Evolutionary conservation across 441 rosid genomes (phyloP).

Genomic region (Populus hybrid): DNA sequence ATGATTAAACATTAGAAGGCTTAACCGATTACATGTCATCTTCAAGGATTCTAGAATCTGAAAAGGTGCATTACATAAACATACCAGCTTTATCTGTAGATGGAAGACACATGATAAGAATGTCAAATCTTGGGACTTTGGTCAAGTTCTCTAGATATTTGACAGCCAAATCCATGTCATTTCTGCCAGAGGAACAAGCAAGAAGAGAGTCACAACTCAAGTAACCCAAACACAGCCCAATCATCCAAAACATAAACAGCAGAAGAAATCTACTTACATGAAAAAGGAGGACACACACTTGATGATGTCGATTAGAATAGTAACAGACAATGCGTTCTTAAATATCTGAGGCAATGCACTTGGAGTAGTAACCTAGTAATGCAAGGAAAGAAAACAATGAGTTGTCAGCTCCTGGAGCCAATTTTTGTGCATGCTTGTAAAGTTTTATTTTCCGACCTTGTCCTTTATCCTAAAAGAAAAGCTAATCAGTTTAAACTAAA

Average conservation of each 20-base stretch:
- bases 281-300: slow-evolving; percentile 69
- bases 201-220: slow-evolving; percentile 8
- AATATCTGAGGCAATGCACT: slow-evolving; percentile 69
- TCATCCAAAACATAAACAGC: background rate
- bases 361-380: slow-evolving; percentile 62
- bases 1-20: background rate
- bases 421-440: background rate
- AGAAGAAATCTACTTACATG: slow-evolving; percentile 40
- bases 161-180: slow-evolving; percentile 67
- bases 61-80: slow-evolving; percentile 9
- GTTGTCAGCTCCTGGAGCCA: background rate
- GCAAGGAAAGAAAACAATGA: slow-evolving; percentile 11
- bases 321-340: slow-evolving; percentile 70
- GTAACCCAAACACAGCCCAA: background rate
- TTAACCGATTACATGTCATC: background rate
- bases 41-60: background rate
- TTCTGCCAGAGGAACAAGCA: slow-evolving; percentile 43
- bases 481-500: background rate
- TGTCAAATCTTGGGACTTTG: slow-evolving; percentile 83
- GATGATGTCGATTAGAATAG: slow-evolving; percentile 65
- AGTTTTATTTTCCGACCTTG: background rate
- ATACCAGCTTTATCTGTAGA: slow-evolving; percentile 68
- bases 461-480: background rate
- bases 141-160: slow-evolving; percentile 67
- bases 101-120: slow-evolving; percentile 78